Conservation (phyloP, 1,284 basidiomycete genomes). For the Heterobasidion annosum region DNA sequence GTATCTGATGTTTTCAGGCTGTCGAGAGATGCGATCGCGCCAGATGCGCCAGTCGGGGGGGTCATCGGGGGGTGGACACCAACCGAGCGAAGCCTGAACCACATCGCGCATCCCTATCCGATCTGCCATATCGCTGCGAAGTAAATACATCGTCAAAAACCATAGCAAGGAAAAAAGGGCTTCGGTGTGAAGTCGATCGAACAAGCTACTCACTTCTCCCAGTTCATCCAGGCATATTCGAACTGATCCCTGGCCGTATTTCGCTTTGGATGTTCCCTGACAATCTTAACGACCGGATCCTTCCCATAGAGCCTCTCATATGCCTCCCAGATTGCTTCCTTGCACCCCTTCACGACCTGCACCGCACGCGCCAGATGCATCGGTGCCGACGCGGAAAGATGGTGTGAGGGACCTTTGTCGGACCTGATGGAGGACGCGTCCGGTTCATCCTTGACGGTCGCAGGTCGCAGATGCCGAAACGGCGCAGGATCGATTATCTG, state of each 20-base stretch:
- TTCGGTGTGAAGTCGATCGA: background rate
- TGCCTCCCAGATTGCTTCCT: conserved; percentile 59
- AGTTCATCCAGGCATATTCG: conserved; percentile 56
- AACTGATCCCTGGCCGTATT: conserved; percentile 44
- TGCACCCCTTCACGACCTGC: conserved; percentile 46
- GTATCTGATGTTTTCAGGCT: conserved; percentile 6
- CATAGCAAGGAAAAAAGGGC: background rate
- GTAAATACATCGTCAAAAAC: background rate
- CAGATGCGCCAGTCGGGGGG: conserved; percentile 45
- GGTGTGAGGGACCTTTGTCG: conserved; percentile 15
- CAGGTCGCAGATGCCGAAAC: conserved; percentile 8
- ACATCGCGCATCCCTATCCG: conserved; percentile 52
- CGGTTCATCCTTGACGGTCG: conserved; percentile 8
- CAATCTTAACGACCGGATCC: conserved; percentile 22
- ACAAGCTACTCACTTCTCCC: conserved; percentile 42
- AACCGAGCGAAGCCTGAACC: conserved; percentile 38
- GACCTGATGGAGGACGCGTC: conserved; percentile 5
- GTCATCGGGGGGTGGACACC: conserved; percentile 37
- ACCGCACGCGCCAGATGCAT: conserved; percentile 59
- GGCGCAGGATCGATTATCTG: conserved; percentile 10
- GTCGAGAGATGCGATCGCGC: conserved; percentile 24
- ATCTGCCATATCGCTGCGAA: conserved; percentile 60
- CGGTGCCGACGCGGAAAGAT: conserved; percentile 27
- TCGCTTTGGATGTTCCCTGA: conserved; percentile 2
- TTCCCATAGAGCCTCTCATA: conserved; percentile 41